Evolutionary conservation across 441 rosid species (phyloP).

Genomic region (Mallotus japonicus): DNA sequence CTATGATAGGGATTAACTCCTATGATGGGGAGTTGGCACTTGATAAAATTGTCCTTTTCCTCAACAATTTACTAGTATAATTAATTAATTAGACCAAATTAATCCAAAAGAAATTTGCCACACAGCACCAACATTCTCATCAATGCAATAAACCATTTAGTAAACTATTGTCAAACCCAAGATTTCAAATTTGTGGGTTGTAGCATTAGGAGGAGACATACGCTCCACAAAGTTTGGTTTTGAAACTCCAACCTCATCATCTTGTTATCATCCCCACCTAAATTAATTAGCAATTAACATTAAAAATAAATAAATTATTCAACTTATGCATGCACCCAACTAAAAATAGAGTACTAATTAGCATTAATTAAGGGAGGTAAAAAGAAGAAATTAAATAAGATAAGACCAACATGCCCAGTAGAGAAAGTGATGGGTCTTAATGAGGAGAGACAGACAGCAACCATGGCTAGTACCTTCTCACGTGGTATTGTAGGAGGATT

Average conservation of each 20-base stretch:
- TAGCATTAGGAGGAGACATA: conserved; percentile 39
- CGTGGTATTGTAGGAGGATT: conserved; percentile 39
- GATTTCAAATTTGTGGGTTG: conserved; percentile 18
- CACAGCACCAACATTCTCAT: conserved; percentile 35
- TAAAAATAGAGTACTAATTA: neutral
- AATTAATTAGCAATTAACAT: neutral
- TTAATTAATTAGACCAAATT: neutral
- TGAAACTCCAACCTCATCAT: conserved; percentile 5
- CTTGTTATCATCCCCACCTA: neutral
- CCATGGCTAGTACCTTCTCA: conserved; percentile 28
- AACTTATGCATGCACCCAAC: neutral
- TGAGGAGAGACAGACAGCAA: conserved; percentile 22
- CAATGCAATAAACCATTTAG: conserved; percentile 1
- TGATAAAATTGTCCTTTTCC: neutral
- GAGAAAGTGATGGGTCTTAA: conserved; percentile 34
- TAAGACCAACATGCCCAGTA: conserved; percentile 42
- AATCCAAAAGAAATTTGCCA: conserved; percentile 13
- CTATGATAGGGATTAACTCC: no score
- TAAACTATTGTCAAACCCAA: conserved; percentile 25
- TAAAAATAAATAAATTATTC: no score
- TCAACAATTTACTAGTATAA: no score
- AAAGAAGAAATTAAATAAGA: conserved; percentile 5
- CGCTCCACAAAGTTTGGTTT: conserved; percentile 25
- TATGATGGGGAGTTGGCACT: neutral
- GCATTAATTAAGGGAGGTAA: neutral